These are phyloP conservation scores for Neospermospora avenae DNA, from an alignment of 2,329 filamentous ascomycete genomes.

Conservation along the genomic window DNA sequence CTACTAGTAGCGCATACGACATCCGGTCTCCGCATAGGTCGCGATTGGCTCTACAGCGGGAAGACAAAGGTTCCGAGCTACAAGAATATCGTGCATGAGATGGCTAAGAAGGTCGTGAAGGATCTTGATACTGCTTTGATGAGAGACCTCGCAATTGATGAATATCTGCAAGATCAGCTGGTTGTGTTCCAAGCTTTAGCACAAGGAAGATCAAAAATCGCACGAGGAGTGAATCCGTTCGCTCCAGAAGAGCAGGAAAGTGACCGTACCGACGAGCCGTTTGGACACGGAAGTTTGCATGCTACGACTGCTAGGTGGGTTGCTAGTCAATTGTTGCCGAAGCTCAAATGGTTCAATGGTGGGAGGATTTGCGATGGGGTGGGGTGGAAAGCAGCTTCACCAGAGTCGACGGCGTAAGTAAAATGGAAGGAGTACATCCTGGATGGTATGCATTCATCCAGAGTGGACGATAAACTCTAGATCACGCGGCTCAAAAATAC, in stretches of 20 bases:
- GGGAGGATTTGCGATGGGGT: slow-evolving; percentile 49
- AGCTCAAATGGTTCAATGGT: slow-evolving; percentile 48
- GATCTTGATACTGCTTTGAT: slow-evolving; percentile 46
- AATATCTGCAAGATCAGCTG: slow-evolving; percentile 59
- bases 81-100: slow-evolving; percentile 35
- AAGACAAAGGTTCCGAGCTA: slow-evolving; percentile 28
- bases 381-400: slow-evolving; percentile 31
- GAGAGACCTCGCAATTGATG: slow-evolving; percentile 48
- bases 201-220: slow-evolving; percentile 43
- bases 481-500: not conserved
- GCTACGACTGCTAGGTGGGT: slow-evolving; percentile 61
- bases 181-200: slow-evolving; percentile 58
- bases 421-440: not conserved
- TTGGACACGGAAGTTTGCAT: slow-evolving; percentile 55
- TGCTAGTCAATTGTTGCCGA: slow-evolving; percentile 47
- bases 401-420: not conserved
- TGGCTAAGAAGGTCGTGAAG: slow-evolving; percentile 45
- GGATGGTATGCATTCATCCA: not conserved
- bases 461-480: not conserved
- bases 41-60: slow-evolving; percentile 45
- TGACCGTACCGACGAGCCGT: slow-evolving; percentile 48
- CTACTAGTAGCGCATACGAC: slow-evolving; percentile 54
- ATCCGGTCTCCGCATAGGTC: slow-evolving; percentile 45
- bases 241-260: slow-evolving; percentile 33
- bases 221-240: slow-evolving; percentile 16